Evolutionary conservation across 192 early-diverging fungal species (phyloP).

Genomic region (Irineochytrium annulatum): DNA sequence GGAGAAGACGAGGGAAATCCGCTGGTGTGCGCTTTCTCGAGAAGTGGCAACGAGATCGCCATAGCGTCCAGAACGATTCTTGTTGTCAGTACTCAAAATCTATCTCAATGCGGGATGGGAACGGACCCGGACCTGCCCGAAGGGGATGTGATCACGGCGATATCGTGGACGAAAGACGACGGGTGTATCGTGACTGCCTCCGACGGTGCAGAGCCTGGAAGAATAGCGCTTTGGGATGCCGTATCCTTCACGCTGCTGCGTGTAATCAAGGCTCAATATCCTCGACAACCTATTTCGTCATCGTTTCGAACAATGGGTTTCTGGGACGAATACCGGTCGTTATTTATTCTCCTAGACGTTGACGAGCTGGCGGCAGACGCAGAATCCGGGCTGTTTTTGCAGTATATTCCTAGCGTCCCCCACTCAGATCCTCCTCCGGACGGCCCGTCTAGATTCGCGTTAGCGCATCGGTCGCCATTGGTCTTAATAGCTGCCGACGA

Average conservation of each 20-base stretch:
- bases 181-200: slow-evolving; percentile 26
- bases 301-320: slow-evolving; percentile 15
- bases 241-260: slow-evolving; percentile 16
- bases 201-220: slow-evolving; percentile 21
- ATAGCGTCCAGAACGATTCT: slow-evolving; percentile 20
- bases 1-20: slow-evolving; percentile 13
- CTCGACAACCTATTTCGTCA: slow-evolving; percentile 19
- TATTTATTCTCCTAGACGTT: slow-evolving; percentile 17
- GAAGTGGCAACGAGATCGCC: slow-evolving; percentile 11
- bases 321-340: slow-evolving; percentile 22
- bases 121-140: slow-evolving; percentile 16
- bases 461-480: slow-evolving; percentile 12
- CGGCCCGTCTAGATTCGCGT: slow-evolving; percentile 14
- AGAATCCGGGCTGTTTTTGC: slow-evolving; percentile 14
- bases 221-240: slow-evolving; percentile 26
- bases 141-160: slow-evolving; percentile 20
- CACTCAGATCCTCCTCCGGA: slow-evolving; percentile 25
- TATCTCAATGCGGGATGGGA: slow-evolving; percentile 13
- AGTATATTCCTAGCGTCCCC: slow-evolving; percentile 28
- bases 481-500: slow-evolving; percentile 25
- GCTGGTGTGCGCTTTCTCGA: slow-evolving; percentile 7
- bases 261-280: slow-evolving; percentile 13
- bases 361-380: slow-evolving; percentile 23
- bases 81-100: slow-evolving; percentile 11
- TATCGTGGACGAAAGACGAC: slow-evolving; percentile 23